Evolutionary conservation across 129 eudicot genomes (phyloP), one percentile per base, ranked within the genome.

Genomic region (Deinandra increscens): DNA sequence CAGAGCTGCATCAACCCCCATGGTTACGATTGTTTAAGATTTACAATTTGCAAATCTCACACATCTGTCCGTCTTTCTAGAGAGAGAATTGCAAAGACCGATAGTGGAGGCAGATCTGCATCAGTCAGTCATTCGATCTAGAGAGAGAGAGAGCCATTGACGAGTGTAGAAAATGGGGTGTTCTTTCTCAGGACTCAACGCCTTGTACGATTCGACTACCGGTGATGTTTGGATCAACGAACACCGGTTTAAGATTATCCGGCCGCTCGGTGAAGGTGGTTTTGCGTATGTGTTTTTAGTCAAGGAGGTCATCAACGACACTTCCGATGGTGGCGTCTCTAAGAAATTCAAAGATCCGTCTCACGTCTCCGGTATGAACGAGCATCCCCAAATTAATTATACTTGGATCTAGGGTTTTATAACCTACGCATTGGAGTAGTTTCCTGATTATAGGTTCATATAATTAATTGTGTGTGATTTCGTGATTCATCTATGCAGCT

Each of bases 181-280:
- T 86, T 84, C 95, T 12, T 87, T 89, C 69, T 94, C 99, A 0
- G 99, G 99, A 44, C 74, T 94, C 58, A 89, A 89, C 61, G 95
- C 99, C 14, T 77, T 94, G 4, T 93, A 87, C 78, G 99, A 89
- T 60, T 84, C 95, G 48, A 79, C 74, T 5, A 54, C 81, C 43
- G 90, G 88, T 1, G 99, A 89, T 50, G 99, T 89, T 66, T 93
- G 99, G 99, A 93, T 93, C 88, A 93, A 93, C 53, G 82, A 81
- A 51, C 37, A 73, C 69, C 68, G 85, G 15, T 81, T 77, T 49
- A 72, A 64, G 54, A 18, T 81, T 13, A 46, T 81, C 9, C 68
- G 85, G 17, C 82, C 77, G 72, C 82, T 81, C 9, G 85, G 85
- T 72, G 82, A 81, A 72, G 85, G 85, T 44, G 85, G 82, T 8